A percentile compares a stretch with the other conserved stretches of the same genome.
These are phyloP conservation scores for Apiospora rasikravindrae DNA, from an alignment of 2,329 filamentous ascomycete genomes.

Conservation along the genomic window DNA sequence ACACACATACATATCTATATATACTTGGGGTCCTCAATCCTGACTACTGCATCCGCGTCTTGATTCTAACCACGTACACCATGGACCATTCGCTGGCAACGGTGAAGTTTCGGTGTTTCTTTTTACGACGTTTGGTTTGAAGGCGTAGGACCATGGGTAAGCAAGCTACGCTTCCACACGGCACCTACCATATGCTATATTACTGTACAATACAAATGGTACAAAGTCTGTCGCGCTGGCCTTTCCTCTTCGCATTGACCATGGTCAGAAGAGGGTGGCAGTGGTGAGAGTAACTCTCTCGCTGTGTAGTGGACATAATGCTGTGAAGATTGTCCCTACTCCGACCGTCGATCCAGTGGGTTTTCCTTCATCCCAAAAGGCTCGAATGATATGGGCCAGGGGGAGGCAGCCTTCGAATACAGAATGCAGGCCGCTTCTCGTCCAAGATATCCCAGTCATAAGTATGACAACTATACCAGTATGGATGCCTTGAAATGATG, in stretches of 20 bases:
- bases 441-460: not conserved
- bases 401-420: not conserved
- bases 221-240: not conserved
- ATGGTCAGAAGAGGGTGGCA: not conserved
- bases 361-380: not conserved
- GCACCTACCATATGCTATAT: not conserved
- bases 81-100: not conserved
- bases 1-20: not conserved
- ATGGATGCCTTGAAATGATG: not conserved
- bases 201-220: not conserved
- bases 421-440: not conserved
- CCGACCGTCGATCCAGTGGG: not conserved
- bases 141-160: not conserved
- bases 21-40: not conserved
- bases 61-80: not conserved
- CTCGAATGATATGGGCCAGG: not conserved
- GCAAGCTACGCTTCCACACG: no score
- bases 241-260: not conserved
- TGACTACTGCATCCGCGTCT: not conserved
- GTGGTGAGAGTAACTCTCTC: not conserved
- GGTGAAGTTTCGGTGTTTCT: not conserved
- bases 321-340: not conserved
- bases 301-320: not conserved
- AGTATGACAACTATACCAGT: not conserved
- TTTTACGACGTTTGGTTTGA: not conserved